Conservation (phyloP, 306 rosid genomes). For the Elaeagnus macrophylla region DNA sequence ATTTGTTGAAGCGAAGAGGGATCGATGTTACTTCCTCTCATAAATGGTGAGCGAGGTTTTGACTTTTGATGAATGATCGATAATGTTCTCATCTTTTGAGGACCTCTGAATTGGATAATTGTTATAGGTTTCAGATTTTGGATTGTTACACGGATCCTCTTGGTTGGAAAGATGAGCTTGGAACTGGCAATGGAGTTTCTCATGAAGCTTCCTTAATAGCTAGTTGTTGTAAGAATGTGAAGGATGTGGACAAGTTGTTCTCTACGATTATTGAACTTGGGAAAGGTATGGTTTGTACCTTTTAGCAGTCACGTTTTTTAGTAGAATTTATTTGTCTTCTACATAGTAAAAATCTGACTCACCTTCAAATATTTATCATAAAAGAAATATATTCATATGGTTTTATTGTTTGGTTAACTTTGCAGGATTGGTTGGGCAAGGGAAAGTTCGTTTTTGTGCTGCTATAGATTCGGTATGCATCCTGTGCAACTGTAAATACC, state of each 20-base stretch:
- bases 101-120: constrained; percentile 9
- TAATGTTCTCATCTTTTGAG: too few relatives aligned
- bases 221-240: constrained; percentile 44
- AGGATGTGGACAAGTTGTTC: constrained; percentile 49
- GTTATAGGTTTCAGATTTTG: constrained; percentile 70
- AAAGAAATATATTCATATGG: background rate
- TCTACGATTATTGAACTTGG: constrained; percentile 48
- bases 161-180: constrained; percentile 74
- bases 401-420: constrained; percentile 11
- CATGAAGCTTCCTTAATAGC: constrained; percentile 27
- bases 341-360: too few relatives aligned
- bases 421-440: constrained; percentile 63
- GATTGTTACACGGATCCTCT: constrained; percentile 97
- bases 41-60: constrained; percentile 44
- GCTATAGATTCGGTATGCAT: constrained; percentile 74
- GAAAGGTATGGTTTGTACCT: constrained; percentile 38
- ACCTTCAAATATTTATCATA: background rate
- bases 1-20: constrained; percentile 44
- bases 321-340: background rate
- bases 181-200: constrained; percentile 17
- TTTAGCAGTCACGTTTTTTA: background rate
- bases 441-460: constrained; percentile 43
- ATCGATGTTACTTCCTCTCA: constrained; percentile 38
- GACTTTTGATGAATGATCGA: too few relatives aligned
- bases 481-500: constrained; percentile 1